Base-by-base conservation (phyloP, 352 stramenopile genomes). In the Pythium dissotocum region DNA sequence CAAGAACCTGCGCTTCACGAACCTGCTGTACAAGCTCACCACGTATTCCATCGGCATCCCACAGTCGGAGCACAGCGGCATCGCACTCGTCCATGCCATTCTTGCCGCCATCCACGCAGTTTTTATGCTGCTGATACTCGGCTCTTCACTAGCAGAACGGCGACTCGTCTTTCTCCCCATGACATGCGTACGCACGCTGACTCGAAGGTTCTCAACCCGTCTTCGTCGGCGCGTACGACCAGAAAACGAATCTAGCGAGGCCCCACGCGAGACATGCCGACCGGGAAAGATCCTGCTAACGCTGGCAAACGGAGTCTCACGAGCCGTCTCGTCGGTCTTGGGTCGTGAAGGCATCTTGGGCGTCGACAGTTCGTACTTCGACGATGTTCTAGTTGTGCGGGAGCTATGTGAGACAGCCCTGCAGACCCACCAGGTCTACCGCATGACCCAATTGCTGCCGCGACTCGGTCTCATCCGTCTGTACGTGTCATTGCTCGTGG, bases 391-490 rank as follows among this genome's bases (percentile, higher is more conserved):
- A 6, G 12, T 52, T 8, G 33, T 63, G 12, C 57, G 57, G 2
- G 57, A 63, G 26, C 36, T 63, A 1, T 21, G 53, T 14, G 57
- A 63, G 26, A 63, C 57, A 2, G 26, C 21, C 4, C 57, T 63
- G 12, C 57, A 63, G 57, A 63, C 36, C 21, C 28, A 54, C 57
- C 57, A 63, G 35, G 57, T n/a, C 5, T 63, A 44, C 57, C 36
- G 36, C 35, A 52, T 63, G 57, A 53, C 33, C 12, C 35, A 52
- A 4, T 21, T 36, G 4, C 33, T 67, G 30, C 42, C 63, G n/a
- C 30, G 49, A 36, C 51, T 70, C 48, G 21, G 57, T 67, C 18
- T 75, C 56, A 61, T 48, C 59, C 36, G 66, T n/a, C 56, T 59
- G 9, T 67, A 67, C 36, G 49, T 67, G 32, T 26, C 24, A 6